A percentile compares a stretch with the other conserved stretches of the same genome.
Conservation (phyloP, 2,329 filamentous ascomycete genomes). For the Rhynchosporium graminicola region DNA sequence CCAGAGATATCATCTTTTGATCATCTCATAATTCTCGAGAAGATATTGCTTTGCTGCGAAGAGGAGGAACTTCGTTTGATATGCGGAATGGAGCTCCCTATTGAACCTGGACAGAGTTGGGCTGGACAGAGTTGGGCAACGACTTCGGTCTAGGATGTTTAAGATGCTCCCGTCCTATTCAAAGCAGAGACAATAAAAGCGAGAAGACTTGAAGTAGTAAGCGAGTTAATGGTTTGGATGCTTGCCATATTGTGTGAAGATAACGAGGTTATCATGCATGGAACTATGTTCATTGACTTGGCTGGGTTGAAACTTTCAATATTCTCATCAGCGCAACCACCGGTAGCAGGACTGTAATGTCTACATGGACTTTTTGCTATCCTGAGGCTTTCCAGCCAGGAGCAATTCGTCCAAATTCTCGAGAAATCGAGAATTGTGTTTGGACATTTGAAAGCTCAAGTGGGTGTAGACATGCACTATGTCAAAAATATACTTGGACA, state of each 20-base stretch:
- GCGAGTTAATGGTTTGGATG: no score
- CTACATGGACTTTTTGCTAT: neutral
- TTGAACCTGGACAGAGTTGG: neutral
- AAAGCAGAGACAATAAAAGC: no score
- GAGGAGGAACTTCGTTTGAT: neutral
- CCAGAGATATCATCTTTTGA: neutral
- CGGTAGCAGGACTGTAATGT: neutral
- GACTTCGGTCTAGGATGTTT: no score
- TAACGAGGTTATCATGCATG: neutral
- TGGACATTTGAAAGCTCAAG: no score
- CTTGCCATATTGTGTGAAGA: neutral
- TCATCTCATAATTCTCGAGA: neutral
- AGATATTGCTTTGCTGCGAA: neutral
- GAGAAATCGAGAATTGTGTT: neutral
- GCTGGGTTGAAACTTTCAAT: constrained; percentile 1
- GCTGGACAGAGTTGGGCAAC: no score
- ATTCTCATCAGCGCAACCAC: neutral
- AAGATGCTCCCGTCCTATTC: no score
- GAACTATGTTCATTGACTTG: neutral
- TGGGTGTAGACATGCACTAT: no score
- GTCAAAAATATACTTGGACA: no score
- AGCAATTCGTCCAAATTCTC: no score
- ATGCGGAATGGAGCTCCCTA: neutral
- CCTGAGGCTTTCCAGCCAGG: no score
- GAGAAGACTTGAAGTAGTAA: no score